Evolutionary conservation across 805 yeast species (phyloP).

Genomic region (Cyberlindnera samutprakarnensis): DNA sequence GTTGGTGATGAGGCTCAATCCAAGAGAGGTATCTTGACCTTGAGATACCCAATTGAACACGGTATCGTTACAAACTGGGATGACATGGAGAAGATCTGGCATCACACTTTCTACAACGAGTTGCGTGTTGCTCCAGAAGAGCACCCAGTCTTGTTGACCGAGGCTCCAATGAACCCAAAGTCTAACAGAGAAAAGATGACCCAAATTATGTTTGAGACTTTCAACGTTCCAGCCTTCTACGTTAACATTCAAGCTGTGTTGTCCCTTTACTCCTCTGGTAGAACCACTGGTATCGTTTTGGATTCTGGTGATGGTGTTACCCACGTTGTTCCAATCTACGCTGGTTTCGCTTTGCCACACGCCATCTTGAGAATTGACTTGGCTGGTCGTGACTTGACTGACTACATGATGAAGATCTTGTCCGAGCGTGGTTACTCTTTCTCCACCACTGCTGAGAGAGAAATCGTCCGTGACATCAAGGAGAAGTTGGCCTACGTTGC

Average conservation of each 20-base stretch:
- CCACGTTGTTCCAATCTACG: slow-evolving; percentile 99
- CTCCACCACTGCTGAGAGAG: slow-evolving; percentile 99
- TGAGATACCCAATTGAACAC: slow-evolving; percentile 99
- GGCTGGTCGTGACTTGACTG: slow-evolving; percentile 99
- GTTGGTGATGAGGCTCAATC: slow-evolving; percentile 99
- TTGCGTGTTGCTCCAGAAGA: slow-evolving; percentile 99
- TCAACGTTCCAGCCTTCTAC: slow-evolving; percentile 99
- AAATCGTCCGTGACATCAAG: slow-evolving; percentile 83
- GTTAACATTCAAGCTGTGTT: slow-evolving; percentile 98
- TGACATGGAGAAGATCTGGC: slow-evolving; percentile 99
- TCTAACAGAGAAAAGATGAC: slow-evolving; percentile 99
- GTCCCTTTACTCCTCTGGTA: slow-evolving; percentile 97
- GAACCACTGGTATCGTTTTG: slow-evolving; percentile 99
- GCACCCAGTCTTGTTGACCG: slow-evolving; percentile 98
- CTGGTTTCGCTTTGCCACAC: slow-evolving; percentile 98
- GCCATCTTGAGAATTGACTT: slow-evolving; percentile 98
- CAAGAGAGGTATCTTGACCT: slow-evolving; percentile 98
- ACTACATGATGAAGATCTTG: slow-evolving; percentile 96
- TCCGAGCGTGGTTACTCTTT: slow-evolving; percentile 98
- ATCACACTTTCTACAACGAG: slow-evolving; percentile 99
- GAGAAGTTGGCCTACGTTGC: slow-evolving; percentile 99
- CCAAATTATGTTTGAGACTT: slow-evolving; percentile 97
- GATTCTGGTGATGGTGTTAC: slow-evolving; percentile 99
- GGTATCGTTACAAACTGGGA: slow-evolving; percentile 99
- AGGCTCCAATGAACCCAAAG: slow-evolving; percentile 99